phyloP scores from a whole-genome alignment of 2,329 filamentous ascomycete species.

The Cadophora malorum region DNA sequence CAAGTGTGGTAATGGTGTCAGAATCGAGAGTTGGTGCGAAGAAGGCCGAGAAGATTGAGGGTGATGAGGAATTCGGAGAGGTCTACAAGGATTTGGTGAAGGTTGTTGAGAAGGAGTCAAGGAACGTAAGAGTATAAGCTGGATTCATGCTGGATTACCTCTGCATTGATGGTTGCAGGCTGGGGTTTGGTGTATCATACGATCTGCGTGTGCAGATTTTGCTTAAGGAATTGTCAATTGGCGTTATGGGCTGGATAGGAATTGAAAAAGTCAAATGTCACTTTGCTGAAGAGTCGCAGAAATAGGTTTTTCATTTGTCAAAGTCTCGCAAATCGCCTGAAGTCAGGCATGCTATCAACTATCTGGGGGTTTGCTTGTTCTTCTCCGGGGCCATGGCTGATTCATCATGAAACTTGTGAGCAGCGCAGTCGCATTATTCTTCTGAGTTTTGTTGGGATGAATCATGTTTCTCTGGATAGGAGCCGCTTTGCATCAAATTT shows the following conservation, averaged over 20 bases:
- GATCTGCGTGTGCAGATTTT: slow-evolving; percentile 13
- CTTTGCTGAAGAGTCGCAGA: background rate
- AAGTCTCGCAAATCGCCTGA: background rate
- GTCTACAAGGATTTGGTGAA: slow-evolving; percentile 70
- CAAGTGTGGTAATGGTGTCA: slow-evolving; percentile 91
- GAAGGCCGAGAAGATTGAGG: slow-evolving; percentile 51
- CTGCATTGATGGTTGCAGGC: slow-evolving; percentile 19
- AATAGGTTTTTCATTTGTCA: background rate
- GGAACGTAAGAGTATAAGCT: slow-evolving; percentile 50
- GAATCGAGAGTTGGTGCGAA: slow-evolving; percentile 56
- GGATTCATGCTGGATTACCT: slow-evolving; percentile 17
- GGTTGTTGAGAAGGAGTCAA: slow-evolving; percentile 69
- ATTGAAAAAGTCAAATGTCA: slow-evolving; percentile 19
- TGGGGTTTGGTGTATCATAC: slow-evolving; percentile 26
- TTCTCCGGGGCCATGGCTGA: background rate
- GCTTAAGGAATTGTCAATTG: slow-evolving; percentile 18
- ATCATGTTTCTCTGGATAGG: background rate
- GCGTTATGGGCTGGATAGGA: slow-evolving; percentile 22
- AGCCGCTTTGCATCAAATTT: background rate
- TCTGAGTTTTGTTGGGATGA: background rate
- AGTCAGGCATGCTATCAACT: background rate
- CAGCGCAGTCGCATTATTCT: background rate
- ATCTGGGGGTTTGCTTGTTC: background rate
- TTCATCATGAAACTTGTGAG: background rate
- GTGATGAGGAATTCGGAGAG: slow-evolving; percentile 66